Conservation (phyloP, 2,329 filamentous ascomycete genomes). For the Seiridium unicorne region DNA sequence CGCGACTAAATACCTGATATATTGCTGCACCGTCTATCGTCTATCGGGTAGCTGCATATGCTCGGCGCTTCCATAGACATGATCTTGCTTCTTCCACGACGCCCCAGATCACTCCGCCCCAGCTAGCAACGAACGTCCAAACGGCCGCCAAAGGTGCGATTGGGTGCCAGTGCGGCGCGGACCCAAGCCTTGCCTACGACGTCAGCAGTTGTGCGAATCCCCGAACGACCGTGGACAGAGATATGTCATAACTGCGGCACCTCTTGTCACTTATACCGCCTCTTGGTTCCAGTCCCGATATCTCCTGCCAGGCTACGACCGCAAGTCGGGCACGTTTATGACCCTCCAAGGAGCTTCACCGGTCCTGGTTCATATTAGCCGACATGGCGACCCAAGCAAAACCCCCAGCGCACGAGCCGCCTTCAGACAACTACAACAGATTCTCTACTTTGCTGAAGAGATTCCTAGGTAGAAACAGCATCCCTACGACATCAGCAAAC, state of each 20-base stretch:
- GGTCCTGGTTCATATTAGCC: slow-evolving; percentile 16
- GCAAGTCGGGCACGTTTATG: slow-evolving; percentile 19
- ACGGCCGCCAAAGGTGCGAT: not conserved
- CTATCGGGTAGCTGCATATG: slow-evolving; percentile 16
- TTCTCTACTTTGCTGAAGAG: slow-evolving; percentile 20
- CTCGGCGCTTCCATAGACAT: slow-evolving; percentile 13
- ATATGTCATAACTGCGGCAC: slow-evolving; percentile 9
- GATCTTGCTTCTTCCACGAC: slow-evolving; percentile 1
- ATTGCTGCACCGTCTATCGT: slow-evolving; percentile 17
- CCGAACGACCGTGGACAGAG: slow-evolving; percentile 1
- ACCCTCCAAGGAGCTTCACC: slow-evolving; percentile 17
- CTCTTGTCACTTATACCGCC: slow-evolving; percentile 12
- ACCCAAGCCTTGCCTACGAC: not conserved
- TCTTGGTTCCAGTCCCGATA: slow-evolving; percentile 11
- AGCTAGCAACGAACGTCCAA: too few relatives aligned
- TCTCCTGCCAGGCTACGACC: slow-evolving; percentile 18
- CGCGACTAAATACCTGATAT: slow-evolving; percentile 19
- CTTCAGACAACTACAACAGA: slow-evolving; percentile 20
- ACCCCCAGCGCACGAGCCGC: slow-evolving; percentile 20
- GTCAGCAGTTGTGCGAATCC: not conserved
- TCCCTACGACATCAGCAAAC: slow-evolving; percentile 15
- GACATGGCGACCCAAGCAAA: slow-evolving; percentile 25
- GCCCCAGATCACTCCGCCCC: not conserved
- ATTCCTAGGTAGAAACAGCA: slow-evolving; percentile 20
- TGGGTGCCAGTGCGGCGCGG: not conserved